Percentiles rank a stretch among this genome's conserved stretches.
phyloP scores from a whole-genome alignment of 371 early-diverging fungal species.

The Conidiobolus incongruus region DNA sequence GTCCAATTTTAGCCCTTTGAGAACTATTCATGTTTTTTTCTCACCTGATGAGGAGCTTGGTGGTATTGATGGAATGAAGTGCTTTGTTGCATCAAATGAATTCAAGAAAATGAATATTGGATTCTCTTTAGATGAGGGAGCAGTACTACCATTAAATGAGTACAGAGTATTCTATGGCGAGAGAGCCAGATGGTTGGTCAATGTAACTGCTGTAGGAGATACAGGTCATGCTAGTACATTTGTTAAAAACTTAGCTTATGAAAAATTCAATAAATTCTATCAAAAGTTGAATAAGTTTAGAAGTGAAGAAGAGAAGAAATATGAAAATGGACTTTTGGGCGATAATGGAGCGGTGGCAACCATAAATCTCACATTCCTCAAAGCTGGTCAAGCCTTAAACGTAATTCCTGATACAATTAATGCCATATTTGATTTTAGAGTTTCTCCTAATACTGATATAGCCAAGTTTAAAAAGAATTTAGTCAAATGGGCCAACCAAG shows the following conservation, averaged over 20 bases:
- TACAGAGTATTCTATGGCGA: conserved; percentile 57
- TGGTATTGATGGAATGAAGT: conserved; percentile 42
- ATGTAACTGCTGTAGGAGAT: conserved; percentile 20
- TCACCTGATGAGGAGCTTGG: conserved; percentile 71
- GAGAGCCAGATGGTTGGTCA: conserved; percentile 45
- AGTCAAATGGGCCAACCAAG: conserved; percentile 5
- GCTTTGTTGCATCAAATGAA: conserved; percentile 24
- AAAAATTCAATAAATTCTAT: too few species aligned
- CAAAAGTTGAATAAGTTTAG: too few species aligned
- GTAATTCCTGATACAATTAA: conserved; percentile 36
- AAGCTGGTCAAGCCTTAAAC: conserved; percentile 31
- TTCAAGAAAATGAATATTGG: conserved; percentile 39
- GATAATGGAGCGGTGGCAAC: conserved; percentile 31
- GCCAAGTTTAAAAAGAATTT: conserved; percentile 20
- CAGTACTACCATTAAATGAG: conserved; percentile 27
- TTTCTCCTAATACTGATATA: conserved; percentile 34
- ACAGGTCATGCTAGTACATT: conserved; percentile 61
- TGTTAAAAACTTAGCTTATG: conserved; percentile 23
- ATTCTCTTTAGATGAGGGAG: conserved; percentile 50
- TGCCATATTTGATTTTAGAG: conserved; percentile 43
- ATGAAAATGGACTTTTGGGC: too few species aligned
- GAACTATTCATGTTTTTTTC: conserved; percentile 40
- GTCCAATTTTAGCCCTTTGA: conserved; percentile 23
- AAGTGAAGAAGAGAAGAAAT: too few species aligned
- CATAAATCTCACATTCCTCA: conserved; percentile 16